These are phyloP conservation scores for Fusarium nematophilum DNA, from an alignment of 2,329 filamentous ascomycete genomes.

Conservation along the genomic window DNA sequence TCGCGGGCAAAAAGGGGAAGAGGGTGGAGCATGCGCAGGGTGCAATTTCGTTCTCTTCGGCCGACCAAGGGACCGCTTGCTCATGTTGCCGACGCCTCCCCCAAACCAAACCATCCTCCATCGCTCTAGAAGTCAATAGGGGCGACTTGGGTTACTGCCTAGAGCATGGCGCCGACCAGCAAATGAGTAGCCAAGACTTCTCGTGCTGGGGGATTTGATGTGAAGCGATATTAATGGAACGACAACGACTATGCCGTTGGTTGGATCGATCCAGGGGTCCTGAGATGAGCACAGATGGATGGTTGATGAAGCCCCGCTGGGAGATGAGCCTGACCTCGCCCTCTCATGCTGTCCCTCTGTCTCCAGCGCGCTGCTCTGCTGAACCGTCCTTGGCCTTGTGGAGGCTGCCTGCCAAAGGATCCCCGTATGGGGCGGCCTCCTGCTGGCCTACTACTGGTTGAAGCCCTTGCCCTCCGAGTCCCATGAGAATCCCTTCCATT, in stretches of 20 bases:
- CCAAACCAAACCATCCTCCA: slow-evolving; percentile 19
- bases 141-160: slow-evolving; percentile 4
- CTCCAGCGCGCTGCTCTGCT: neutral
- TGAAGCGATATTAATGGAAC: slow-evolving; percentile 42
- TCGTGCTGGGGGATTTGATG: slow-evolving; percentile 13
- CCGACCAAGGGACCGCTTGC: slow-evolving; percentile 26
- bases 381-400: neutral
- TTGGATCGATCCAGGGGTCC: slow-evolving; percentile 16
- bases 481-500: slow-evolving; percentile 1
- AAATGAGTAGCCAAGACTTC: slow-evolving; percentile 30
- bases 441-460: neutral
- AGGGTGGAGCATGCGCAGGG: slow-evolving; percentile 39
- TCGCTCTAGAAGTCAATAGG: neutral
- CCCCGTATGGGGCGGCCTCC: slow-evolving; percentile 13
- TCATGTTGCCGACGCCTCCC: slow-evolving; percentile 20
- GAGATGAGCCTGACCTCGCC: slow-evolving; percentile 39
- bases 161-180: slow-evolving; percentile 18
- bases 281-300: slow-evolving; percentile 17
- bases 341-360: slow-evolving; percentile 2
- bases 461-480: neutral
- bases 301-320: slow-evolving; percentile 23
- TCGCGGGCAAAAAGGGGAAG: slow-evolving; percentile 41
- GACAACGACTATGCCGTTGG: slow-evolving; percentile 28
- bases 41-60: slow-evolving; percentile 43
- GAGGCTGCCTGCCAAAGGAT: slow-evolving; percentile 9